Evolutionary conservation across 2,329 filamentous ascomycete species (phyloP).

Genomic region (Sarocladium brachiariae): DNA sequence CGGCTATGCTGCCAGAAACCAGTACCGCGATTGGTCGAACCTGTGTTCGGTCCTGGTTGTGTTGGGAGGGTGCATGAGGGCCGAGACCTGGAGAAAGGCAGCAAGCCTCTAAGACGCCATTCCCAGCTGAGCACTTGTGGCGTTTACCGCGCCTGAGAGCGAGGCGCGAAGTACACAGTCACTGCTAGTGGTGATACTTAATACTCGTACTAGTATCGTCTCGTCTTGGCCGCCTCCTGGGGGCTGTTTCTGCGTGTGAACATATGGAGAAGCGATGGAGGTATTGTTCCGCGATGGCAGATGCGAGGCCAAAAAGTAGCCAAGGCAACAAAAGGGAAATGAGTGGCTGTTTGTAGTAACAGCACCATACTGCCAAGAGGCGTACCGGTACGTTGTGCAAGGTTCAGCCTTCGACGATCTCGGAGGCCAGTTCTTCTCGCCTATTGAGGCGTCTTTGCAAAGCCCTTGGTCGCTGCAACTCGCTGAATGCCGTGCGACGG

Average conservation of each 20-base stretch:
- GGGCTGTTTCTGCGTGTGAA: no score
- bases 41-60: neutral
- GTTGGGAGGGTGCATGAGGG: neutral
- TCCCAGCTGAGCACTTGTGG: conserved; percentile 8
- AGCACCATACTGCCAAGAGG: no score
- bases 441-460: neutral
- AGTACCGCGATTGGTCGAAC: conserved; percentile 3
- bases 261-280: no score
- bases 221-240: no score
- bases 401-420: neutral
- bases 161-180: neutral
- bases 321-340: no score
- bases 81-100: conserved; percentile 9
- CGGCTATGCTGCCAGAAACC: neutral
- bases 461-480: neutral
- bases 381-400: no score
- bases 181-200: neutral
- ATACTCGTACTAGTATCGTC: no score
- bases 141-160: neutral
- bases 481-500: neutral
- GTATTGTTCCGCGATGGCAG: no score
- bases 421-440: neutral
- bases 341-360: no score
- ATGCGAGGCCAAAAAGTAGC: no score
- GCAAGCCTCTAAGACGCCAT: conserved; percentile 4